Conservation (phyloP, 2,329 filamentous ascomycete genomes). For the Phialophora tarda region DNA sequence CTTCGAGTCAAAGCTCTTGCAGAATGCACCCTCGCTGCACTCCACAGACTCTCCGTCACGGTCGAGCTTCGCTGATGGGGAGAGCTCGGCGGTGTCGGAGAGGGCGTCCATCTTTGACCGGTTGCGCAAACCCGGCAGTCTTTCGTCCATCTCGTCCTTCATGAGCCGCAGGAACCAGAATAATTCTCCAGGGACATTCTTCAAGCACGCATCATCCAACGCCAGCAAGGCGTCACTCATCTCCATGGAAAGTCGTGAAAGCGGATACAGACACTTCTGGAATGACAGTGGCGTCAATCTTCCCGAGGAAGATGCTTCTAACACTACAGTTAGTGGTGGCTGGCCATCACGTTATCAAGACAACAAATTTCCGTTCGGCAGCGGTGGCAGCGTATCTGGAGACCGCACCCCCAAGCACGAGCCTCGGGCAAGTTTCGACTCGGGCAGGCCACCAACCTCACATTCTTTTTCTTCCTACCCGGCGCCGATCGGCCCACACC, state of each 20-base stretch:
- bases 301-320: slow-evolving; percentile 75
- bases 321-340: slow-evolving; percentile 64
- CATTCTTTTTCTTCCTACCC: slow-evolving; percentile 97
- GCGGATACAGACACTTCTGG: slow-evolving; percentile 96
- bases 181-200: slow-evolving; percentile 82
- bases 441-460: slow-evolving; percentile 89
- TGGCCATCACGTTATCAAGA: slow-evolving; percentile 60
- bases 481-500: slow-evolving; percentile 82
- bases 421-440: slow-evolving; percentile 83
- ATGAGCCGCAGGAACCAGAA: slow-evolving; percentile 94
- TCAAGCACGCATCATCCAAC: slow-evolving; percentile 87
- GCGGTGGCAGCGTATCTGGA: slow-evolving; percentile 60
- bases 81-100: slow-evolving; percentile 63
- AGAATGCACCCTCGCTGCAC: slow-evolving; percentile 82
- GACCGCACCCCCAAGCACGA: slow-evolving; percentile 84
- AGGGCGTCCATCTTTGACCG: slow-evolving; percentile 86
- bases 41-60: slow-evolving; percentile 88
- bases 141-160: slow-evolving; percentile 94
- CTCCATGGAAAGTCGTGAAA: slow-evolving; percentile 93
- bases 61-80: slow-evolving; percentile 78
- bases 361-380: slow-evolving; percentile 70
- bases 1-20: slow-evolving; percentile 95
- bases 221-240: slow-evolving; percentile 94
- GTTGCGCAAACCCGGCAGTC: slow-evolving; percentile 91
- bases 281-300: slow-evolving; percentile 97